Evolutionary conservation across 2,329 filamentous ascomycete species (phyloP), one percentile per base, ranked within the genome.

Genomic region (Diaporthe longicolla): DNA sequence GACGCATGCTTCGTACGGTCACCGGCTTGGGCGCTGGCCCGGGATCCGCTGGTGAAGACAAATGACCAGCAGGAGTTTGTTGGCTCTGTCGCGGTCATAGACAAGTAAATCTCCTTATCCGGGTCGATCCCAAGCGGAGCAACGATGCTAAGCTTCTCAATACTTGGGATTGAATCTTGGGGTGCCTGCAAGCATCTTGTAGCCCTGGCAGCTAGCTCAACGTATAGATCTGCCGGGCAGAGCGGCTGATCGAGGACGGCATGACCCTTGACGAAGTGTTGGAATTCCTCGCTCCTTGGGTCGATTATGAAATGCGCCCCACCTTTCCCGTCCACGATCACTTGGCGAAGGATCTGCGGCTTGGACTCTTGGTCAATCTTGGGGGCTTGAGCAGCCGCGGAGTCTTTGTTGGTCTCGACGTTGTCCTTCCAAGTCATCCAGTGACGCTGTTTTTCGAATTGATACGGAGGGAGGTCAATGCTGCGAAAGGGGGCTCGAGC

Each of bases 391-490:
- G n/a, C 29, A 57, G 48, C 0, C 32, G 48, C n/a, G 26, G 63
- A 2, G 45, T 43, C 0, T 50, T 40, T 26, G 50, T 13, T 52
- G n/a, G 19, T 26, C 50, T 54, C n/a, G 24, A 54, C 21, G n/a
- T 54, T 54, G 50, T 54, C 50, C 50, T 26, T 26, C 50, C 50
- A 54, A 24, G 82, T 79, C 21, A 85, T 66, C 79, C 80, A 81
- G 61, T 80, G 78, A 0, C 70, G 63, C 5, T 73, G 76, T 63
- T 79, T 79, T 10, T 79, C 77, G 52, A 81, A 82, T 48, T 81
- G 80, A 26, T 81, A 80, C 0, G 77, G 73, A 3, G 81, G 80
- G 21, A 82, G 70, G 21, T 74, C 74, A 5, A 80, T 40, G 0
- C 50, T 54, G 50, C 50, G 50, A 10, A 26, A 54, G 9, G 50